Evolutionary conservation across 2,329 filamentous ascomycete species (phyloP).

Genomic region (Onygenales sp.): DNA sequence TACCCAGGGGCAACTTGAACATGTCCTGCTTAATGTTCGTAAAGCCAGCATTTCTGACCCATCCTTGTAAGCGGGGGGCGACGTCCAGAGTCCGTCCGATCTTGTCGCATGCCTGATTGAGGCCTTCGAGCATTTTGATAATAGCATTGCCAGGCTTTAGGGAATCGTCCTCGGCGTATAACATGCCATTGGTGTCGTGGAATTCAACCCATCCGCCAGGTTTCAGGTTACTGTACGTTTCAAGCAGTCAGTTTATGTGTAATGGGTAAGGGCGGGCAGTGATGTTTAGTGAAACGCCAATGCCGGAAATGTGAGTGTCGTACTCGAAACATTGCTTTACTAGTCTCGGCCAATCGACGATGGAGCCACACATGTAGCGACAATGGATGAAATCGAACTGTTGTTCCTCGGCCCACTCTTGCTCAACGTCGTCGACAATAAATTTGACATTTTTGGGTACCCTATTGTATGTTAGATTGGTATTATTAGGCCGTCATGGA

Average conservation of each 20-base stretch:
- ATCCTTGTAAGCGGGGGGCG: constrained; percentile 3
- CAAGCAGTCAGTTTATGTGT: background rate
- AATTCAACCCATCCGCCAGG: constrained; percentile 27
- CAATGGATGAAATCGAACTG: constrained; percentile 48
- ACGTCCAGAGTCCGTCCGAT: constrained; percentile 13
- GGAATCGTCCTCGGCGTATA: constrained; percentile 21
- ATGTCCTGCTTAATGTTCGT: constrained; percentile 12
- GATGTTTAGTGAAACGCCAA: background rate
- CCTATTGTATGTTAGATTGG: constrained; percentile 15
- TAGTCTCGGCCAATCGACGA: constrained; percentile 45
- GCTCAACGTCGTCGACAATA: constrained; percentile 53
- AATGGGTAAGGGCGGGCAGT: background rate
- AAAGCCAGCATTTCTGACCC: constrained; percentile 16
- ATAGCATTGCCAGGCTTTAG: constrained; percentile 9
- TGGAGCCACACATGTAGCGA: constrained; percentile 40
- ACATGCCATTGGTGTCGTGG: constrained; percentile 19
- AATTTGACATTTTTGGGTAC: constrained; percentile 54
- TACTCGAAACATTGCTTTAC: constrained; percentile 37
- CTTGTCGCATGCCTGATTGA: constrained; percentile 15
- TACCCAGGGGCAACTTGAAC: constrained; percentile 14
- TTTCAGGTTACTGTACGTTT: background rate
- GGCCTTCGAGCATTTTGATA: constrained; percentile 16
- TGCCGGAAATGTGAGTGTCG: background rate
- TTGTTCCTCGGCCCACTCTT: constrained; percentile 46
- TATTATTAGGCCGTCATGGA: too few species aligned